Evolutionary conservation across 768 basidiomycete genomes (phyloP).

Genomic region (Cubamyces lactineus): DNA sequence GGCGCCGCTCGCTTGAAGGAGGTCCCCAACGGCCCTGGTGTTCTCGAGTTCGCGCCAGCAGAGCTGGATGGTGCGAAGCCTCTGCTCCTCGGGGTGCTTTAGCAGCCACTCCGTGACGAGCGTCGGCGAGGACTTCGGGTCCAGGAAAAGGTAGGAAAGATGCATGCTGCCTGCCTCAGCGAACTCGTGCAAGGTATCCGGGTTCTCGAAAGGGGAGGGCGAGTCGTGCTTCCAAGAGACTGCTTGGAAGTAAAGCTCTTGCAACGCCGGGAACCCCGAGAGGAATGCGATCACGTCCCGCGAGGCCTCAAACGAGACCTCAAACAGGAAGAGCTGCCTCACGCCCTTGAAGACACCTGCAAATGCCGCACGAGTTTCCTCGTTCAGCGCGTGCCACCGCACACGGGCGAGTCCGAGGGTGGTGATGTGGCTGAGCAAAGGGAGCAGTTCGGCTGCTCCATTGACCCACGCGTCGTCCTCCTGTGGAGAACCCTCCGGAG

Average conservation of each 20-base stretch:
- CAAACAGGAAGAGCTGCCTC: slow-evolving; percentile 32
- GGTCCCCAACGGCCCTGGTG: slow-evolving; percentile 31
- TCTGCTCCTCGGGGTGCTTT: slow-evolving; percentile 31
- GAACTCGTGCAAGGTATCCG: background rate
- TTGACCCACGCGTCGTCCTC: slow-evolving; percentile 32
- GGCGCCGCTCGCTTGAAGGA: slow-evolving; percentile 32
- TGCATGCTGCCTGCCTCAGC: slow-evolving; percentile 24
- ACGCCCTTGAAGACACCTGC: slow-evolving; percentile 23
- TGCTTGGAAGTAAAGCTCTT: slow-evolving; percentile 35
- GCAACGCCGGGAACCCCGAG: slow-evolving; percentile 31
- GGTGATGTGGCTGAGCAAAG: slow-evolving; percentile 23
- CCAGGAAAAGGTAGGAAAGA: slow-evolving; percentile 33
- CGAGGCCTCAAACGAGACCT: slow-evolving; percentile 32
- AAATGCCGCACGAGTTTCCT: slow-evolving; percentile 29
- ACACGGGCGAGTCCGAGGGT: slow-evolving; percentile 32
- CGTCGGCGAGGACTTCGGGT: slow-evolving; percentile 34
- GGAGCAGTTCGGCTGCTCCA: slow-evolving; percentile 23
- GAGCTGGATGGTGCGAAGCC: slow-evolving; percentile 33
- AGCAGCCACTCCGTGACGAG: slow-evolving; percentile 35
- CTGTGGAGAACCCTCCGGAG: slow-evolving; percentile 18
- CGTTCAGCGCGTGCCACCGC: slow-evolving; percentile 30
- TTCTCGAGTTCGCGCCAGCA: slow-evolving; percentile 35
- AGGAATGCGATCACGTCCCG: slow-evolving; percentile 33
- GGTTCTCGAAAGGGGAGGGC: slow-evolving; percentile 19
- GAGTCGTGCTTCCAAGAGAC: slow-evolving; percentile 33